phyloP scores from a whole-genome alignment of 345 rosid species.

The Linum trigynum region DNA sequence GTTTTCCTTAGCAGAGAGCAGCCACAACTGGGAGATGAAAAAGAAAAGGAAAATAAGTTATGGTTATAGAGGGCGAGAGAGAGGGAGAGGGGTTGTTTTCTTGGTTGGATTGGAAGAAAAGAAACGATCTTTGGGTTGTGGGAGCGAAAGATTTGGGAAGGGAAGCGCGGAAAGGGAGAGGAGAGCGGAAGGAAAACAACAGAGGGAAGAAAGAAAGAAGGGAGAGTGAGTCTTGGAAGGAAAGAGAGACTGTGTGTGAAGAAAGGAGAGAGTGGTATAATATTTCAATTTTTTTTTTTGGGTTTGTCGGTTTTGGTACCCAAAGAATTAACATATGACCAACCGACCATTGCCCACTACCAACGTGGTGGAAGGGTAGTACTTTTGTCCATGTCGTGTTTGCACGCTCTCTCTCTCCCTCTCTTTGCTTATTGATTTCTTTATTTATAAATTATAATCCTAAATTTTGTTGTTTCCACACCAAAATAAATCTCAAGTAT shows the following conservation, averaged over 20 bases:
- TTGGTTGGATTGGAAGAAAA: not conserved
- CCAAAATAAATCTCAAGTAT: too few relatives aligned
- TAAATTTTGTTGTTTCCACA: too few relatives aligned
- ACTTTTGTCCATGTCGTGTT: conserved; percentile 59
- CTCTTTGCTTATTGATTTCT: not conserved
- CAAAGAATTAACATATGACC: conserved; percentile 24
- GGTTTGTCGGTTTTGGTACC: not conserved
- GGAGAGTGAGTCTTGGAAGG: conserved; percentile 16
- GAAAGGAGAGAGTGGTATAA: not conserved
- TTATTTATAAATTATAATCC: not conserved
- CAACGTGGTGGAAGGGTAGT: conserved; percentile 35
- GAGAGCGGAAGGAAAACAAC: not conserved
- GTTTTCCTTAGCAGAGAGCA: too few relatives aligned
- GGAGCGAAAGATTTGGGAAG: not conserved
- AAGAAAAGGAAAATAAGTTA: not conserved
- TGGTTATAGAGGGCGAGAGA: too few relatives aligned
- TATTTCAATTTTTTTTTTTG: not conserved
- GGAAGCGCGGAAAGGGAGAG: not conserved
- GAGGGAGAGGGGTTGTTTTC: not conserved
- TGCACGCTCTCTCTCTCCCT: conserved; percentile 45
- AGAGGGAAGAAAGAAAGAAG: not conserved
- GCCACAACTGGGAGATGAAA: not conserved
- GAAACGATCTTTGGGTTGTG: not conserved
- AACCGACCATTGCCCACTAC: conserved; percentile 52
- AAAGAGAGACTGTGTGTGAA: conserved; percentile 14